Evolutionary conservation across 768 basidiomycete genomes (phyloP).

Genomic region (Leucosporidium yakuticum): DNA sequence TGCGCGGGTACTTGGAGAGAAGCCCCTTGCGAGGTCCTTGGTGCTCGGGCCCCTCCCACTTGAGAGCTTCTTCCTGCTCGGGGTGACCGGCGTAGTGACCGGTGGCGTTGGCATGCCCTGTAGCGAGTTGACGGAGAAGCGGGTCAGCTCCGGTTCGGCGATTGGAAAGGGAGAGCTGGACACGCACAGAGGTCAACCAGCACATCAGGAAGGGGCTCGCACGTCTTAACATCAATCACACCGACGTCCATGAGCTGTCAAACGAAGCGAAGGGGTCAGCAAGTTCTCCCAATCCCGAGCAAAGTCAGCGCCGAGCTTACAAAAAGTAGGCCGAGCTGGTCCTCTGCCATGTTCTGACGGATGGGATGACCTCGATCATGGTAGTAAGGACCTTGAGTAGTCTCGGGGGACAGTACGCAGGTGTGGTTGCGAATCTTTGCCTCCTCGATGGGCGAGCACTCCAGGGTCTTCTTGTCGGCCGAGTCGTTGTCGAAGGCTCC

Average conservation of each 20-base stretch:
- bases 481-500: conserved; percentile 32
- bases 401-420: conserved; percentile 34
- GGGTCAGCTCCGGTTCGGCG: neutral
- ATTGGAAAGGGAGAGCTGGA: neutral
- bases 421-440: conserved; percentile 39
- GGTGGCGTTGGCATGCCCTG: conserved; percentile 36
- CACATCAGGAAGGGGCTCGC: conserved; percentile 36
- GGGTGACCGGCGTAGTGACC: conserved; percentile 41
- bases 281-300: neutral
- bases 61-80: conserved; percentile 28
- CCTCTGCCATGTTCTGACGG: conserved; percentile 39
- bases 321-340: conserved; percentile 38
- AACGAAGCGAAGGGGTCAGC: neutral
- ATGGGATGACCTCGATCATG: conserved; percentile 38
- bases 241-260: conserved; percentile 39
- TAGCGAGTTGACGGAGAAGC: too few species aligned
- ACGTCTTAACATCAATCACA: conserved; percentile 39
- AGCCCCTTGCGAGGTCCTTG: conserved; percentile 37
- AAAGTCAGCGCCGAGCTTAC: conserved; percentile 4
- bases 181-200: conserved; percentile 35
- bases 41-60: conserved; percentile 33
- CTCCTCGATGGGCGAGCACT: conserved; percentile 33
- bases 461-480: conserved; percentile 21
- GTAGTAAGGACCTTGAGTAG: conserved; percentile 36
- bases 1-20: conserved; percentile 36